Evolutionary conservation across 2,329 filamentous ascomycete genomes (phyloP), one percentile per base, ranked within the genome.

Genomic region (Keithomyces neogunnii): DNA sequence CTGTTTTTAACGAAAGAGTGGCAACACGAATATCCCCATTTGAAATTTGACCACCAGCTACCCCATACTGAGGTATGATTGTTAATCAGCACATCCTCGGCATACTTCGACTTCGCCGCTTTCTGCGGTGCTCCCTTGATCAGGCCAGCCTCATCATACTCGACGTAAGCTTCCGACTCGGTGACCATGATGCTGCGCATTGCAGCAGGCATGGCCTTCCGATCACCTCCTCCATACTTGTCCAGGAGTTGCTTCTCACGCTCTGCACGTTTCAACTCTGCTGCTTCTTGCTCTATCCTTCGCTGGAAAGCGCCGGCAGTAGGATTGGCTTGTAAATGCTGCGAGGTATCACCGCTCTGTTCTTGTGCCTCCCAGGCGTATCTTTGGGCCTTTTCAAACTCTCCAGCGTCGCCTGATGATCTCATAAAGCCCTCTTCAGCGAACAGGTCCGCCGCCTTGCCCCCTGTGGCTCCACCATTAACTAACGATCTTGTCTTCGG

Each of bases 331-430:
- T 99, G 93, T 13, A 99, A 68, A 76, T 99, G 95, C 54, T 91
- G 77, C 56, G 84, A 85, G 44, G 90, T 88, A 62, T 88, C 82
- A 54, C 86, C 86, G 26, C 81, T 82, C 55, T 81, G 81, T 69
- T 97, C 92, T 67, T 97, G 91, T 13, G 87, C 85, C 67, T 99
- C 93, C 93, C 93, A 99, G 0, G 93, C 93, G 62, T 96, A 93
- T 40, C 79, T 77, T 64, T 95, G 89, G 33, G 93, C 93, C 57
- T 79, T 84, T 63, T 96, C 91, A 60, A 99, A 97, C 59, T 95
- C 92, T 11, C 84, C 86, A 2, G 93, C 93, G 64, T 99, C 93
- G 50, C 93, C 93, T 0, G 89, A 91, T 1, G 85, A 85, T 43
- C 86, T 83, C 71, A 95, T 81, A 67, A 95, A 97, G 45, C 92